Percentiles rank a stretch among this genome's conserved stretches.
Evolutionary conservation across 352 stramenopile genomes (phyloP).

Genomic region (Phytopythium delawarense): DNA sequence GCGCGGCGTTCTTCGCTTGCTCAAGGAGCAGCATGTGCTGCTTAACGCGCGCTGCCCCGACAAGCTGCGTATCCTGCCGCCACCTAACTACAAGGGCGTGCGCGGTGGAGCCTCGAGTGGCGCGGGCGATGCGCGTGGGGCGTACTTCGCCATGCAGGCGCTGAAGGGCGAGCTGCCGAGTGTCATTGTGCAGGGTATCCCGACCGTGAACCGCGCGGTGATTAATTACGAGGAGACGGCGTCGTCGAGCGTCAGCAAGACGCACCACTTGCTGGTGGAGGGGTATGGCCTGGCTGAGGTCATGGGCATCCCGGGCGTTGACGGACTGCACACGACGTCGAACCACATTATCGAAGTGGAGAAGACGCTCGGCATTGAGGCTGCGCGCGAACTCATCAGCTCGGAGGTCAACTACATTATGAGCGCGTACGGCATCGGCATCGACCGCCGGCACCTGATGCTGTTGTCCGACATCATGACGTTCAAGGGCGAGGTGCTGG

Average conservation of each 20-base stretch:
- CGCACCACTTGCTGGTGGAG: slow-evolving; percentile 98
- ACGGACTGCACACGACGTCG: slow-evolving; percentile 94
- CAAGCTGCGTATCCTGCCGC: slow-evolving; percentile 79
- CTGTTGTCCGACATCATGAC: slow-evolving; percentile 99
- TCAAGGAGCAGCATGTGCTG: slow-evolving; percentile 86
- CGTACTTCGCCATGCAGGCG: slow-evolving; percentile 94
- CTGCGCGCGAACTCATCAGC: slow-evolving; percentile 94
- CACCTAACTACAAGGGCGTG: slow-evolving; percentile 84
- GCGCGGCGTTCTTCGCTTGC: slow-evolving; percentile 58
- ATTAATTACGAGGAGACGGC: slow-evolving; percentile 97
- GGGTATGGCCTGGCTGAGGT: slow-evolving; percentile 97
- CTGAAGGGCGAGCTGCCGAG: slow-evolving; percentile 94
- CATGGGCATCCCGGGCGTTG: slow-evolving; percentile 97
- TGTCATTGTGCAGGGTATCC: slow-evolving; percentile 98
- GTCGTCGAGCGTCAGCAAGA: slow-evolving; percentile 46
- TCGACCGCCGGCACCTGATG: slow-evolving; percentile 98
- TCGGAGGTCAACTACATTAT: slow-evolving; percentile 99
- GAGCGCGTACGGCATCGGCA: slow-evolving; percentile 97
- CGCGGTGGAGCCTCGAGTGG: slow-evolving; percentile 15
- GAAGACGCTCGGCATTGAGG: slow-evolving; percentile 98
- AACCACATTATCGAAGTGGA: slow-evolving; percentile 99
- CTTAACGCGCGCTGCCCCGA: slow-evolving; percentile 78
- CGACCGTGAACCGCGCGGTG: slow-evolving; percentile 96
- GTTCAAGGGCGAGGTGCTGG: slow-evolving; percentile 93
- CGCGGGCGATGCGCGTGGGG: slow-evolving; percentile 53